Conservation (phyloP, 2,329 filamentous ascomycete genomes). For the Podosphaera aphanis region DNA sequence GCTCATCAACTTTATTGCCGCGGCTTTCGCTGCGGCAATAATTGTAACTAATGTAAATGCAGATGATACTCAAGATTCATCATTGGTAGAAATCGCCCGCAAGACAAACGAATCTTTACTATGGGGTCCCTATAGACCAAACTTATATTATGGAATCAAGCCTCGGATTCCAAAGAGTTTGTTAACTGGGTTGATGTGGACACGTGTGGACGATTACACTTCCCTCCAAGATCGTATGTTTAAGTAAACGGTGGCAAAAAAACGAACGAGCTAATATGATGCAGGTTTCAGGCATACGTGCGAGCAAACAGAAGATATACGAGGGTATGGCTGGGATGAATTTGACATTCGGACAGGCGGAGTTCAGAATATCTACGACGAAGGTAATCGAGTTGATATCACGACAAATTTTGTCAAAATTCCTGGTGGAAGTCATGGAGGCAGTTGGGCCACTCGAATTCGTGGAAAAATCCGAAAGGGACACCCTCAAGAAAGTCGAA, state of each 20-base stretch:
- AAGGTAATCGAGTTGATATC: slow-evolving; percentile 67
- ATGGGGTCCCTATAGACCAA: slow-evolving; percentile 89
- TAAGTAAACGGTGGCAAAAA: not conserved
- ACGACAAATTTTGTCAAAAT: slow-evolving; percentile 88
- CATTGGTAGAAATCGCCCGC: slow-evolving; percentile 17
- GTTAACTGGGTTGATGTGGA: slow-evolving; percentile 71
- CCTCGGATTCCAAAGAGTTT: slow-evolving; percentile 64
- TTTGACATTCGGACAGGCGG: slow-evolving; percentile 80
- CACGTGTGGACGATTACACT: slow-evolving; percentile 54
- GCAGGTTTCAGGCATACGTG: slow-evolving; percentile 78
- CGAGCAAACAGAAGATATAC: slow-evolving; percentile 84
- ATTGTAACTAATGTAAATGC: slow-evolving; percentile 5
- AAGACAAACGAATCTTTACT: slow-evolving; percentile 60
- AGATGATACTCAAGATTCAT: slow-evolving; percentile 10
- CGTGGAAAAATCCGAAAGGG: slow-evolving; percentile 57
- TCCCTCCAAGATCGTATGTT: slow-evolving; percentile 52
- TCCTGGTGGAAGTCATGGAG: slow-evolving; percentile 61
- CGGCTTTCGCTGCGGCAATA: slow-evolving; percentile 5
- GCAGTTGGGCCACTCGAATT: slow-evolving; percentile 78
- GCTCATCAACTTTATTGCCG: slow-evolving; percentile 5
- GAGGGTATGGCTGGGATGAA: slow-evolving; percentile 92
- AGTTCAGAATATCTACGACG: slow-evolving; percentile 74
- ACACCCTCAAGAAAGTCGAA: slow-evolving; percentile 37
- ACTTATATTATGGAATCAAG: slow-evolving; percentile 79
- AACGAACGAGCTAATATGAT: slow-evolving; percentile 4